These are phyloP conservation scores for Paxillus involutus DNA, from an alignment of 768 basidiomycete genomes.

Conservation along the genomic window DNA sequence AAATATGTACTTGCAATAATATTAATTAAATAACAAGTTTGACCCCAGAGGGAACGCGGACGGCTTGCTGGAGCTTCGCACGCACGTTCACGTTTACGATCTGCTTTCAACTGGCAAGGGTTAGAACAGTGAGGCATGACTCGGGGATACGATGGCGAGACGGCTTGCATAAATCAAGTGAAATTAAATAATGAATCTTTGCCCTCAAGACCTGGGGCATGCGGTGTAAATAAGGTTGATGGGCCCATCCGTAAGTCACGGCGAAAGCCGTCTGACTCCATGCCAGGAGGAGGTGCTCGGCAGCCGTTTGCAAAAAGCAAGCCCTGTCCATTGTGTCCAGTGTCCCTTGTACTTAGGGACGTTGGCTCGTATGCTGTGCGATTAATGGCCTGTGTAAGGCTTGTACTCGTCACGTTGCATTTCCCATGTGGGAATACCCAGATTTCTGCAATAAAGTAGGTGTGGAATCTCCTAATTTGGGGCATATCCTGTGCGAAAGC, in stretches of 20 bases:
- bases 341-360: too few species aligned
- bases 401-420: neutral
- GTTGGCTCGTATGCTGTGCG: too few species aligned
- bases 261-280: neutral
- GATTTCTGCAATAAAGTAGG: slow-evolving; percentile 19
- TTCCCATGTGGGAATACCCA: neutral
- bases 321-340: too few species aligned
- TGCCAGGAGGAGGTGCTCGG: neutral
- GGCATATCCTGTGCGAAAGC: slow-evolving; percentile 17
- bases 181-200: neutral
- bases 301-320: too few species aligned
- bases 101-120: too few species aligned
- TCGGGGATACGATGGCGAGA: too few species aligned
- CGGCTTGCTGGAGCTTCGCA: too few species aligned
- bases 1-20: too few species aligned
- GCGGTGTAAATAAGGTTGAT: neutral
- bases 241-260: neutral
- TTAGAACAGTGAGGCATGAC: too few species aligned
- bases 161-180: neutral
- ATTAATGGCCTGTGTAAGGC: neutral
- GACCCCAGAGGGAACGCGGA: too few species aligned
- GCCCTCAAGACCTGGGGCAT: neutral
- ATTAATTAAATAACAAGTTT: too few species aligned
- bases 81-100: too few species aligned
- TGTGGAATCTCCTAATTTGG: slow-evolving; percentile 9